Evolutionary conservation across 495 filamentous ascomycete species (phyloP), one percentile per base, ranked within the genome.

Genomic region (Daldinia loculata): DNA sequence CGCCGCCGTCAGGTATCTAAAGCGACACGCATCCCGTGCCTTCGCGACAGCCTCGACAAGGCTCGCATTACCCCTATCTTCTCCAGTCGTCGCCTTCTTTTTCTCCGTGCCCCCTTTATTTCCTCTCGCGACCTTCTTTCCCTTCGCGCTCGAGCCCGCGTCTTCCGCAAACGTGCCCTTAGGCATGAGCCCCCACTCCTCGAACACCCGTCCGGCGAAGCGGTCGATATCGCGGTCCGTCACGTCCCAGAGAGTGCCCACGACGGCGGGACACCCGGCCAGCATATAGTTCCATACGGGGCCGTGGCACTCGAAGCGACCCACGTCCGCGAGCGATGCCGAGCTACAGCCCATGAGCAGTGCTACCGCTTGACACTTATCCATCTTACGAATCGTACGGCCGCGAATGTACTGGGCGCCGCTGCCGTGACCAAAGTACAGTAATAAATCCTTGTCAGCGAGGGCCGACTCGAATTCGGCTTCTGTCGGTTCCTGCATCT

Each of bases 181-280:
- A 0, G 73, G 72, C 29, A 93, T 80, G 2, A 99, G 76, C 14
- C 95, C 95, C 95, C 95, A 99, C 61, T 89, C 86, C 76, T 94
- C 90, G 56, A 97, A 89, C 3, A 90, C 81, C 15, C 86, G 81
- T 24, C 88, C 87, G 0, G 93, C 89, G 76, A 98, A 97, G 38
- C 94, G 90, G 82, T 99, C 95, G 72, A 97, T 95, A 76, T 99
- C 95, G 70, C 91, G 91, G 73, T 99, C 95, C 12, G 96, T 99
- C 22, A 99, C 95, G 79, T 99, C 95, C 95, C 95, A 99, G 38
- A 99, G 83, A 4, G 92, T 97, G 22, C 92, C 95, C 0, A 98
- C 88, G 17, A 98, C 84, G 9, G 94, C 93, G 3, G 92, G 90
- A 58, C 85, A 87, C 6, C 94, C 95, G 0, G 93, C 93, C 38